Conservation (phyloP, 345 rosid species). For the Bruguiera sexangula region DNA sequence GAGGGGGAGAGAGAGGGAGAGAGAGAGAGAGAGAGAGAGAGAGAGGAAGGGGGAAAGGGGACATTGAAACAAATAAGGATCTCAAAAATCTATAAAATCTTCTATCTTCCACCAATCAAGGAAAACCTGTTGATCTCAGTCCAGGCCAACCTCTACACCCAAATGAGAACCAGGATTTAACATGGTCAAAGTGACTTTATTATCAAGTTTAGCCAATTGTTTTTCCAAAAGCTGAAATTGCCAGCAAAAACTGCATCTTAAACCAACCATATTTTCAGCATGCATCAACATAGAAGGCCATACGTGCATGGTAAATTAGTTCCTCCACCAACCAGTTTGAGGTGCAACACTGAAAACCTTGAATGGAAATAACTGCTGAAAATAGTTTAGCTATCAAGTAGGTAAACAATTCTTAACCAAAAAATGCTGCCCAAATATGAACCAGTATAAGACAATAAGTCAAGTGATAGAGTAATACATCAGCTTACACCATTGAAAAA, state of each 20-base stretch:
- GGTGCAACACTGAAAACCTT: conserved; percentile 1
- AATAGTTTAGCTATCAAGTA: not conserved
- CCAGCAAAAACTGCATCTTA: not conserved
- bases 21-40: too few species aligned
- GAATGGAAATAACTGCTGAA: conserved; percentile 8
- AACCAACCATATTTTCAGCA: not conserved
- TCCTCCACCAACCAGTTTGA: not conserved
- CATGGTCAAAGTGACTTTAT: not conserved
- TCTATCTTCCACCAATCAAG: not conserved
- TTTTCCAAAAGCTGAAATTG: not conserved
- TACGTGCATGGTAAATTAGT: not conserved
- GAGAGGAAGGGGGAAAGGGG: too few species aligned
- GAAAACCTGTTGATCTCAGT: too few species aligned
- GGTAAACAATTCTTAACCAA: not conserved
- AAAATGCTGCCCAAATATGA: conserved; percentile 10
- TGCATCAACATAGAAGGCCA: not conserved
- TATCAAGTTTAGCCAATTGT: not conserved
- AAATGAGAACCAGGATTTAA: not conserved
- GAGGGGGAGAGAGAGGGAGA: too few species aligned
- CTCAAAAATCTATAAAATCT: too few species aligned
- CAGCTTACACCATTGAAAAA: not conserved
- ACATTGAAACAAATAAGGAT: too few species aligned
- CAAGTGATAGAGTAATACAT: not conserved
- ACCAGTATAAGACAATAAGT: conserved; percentile 2
- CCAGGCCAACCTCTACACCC: not conserved